A percentile compares a stretch with the other conserved stretches of the same genome.
Conservation (phyloP, 2,329 filamentous ascomycete genomes). For the Hypocrella siamensis region DNA sequence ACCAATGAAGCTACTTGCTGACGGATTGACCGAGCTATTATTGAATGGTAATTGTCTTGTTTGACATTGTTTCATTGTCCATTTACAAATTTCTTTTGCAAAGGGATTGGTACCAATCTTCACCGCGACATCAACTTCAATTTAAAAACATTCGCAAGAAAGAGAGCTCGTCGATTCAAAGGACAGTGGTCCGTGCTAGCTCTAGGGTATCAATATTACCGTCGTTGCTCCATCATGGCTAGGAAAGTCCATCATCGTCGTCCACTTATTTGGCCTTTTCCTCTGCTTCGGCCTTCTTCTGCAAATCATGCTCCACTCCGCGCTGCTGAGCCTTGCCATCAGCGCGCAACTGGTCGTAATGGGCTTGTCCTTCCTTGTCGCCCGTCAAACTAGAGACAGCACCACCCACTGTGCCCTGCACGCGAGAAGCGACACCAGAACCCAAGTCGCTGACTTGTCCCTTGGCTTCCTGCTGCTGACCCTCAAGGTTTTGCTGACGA, state of each 20-base stretch:
- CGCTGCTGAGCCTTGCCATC: slow-evolving; percentile 72
- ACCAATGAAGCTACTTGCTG: too few relatives aligned
- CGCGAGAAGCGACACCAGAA: slow-evolving; percentile 51
- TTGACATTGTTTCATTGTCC: too few relatives aligned
- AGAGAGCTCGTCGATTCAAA: too few relatives aligned
- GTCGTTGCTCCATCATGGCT: background rate
- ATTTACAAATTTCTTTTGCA: too few relatives aligned
- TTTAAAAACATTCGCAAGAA: too few relatives aligned
- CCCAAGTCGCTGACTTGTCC: slow-evolving; percentile 62
- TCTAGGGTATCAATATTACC: slow-evolving; percentile 5
- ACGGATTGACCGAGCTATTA: too few relatives aligned
- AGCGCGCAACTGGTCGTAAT: slow-evolving; percentile 58
- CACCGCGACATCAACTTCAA: too few relatives aligned
- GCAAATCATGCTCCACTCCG: slow-evolving; percentile 65
- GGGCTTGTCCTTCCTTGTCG: slow-evolving; percentile 46
- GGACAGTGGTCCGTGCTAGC: too few relatives aligned
- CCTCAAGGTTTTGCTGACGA: slow-evolving; percentile 61
- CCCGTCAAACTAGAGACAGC: slow-evolving; percentile 60
- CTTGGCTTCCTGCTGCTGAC: slow-evolving; percentile 67
- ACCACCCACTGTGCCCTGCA: slow-evolving; percentile 54
- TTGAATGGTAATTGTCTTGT: too few relatives aligned
- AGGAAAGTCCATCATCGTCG: background rate
- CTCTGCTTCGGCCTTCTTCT: slow-evolving; percentile 49
- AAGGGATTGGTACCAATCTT: too few relatives aligned
- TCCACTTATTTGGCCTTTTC: slow-evolving; percentile 2